Base-by-base conservation (phyloP, 768 basidiomycete species). In the Coprinopsis strossmayeri region DNA sequence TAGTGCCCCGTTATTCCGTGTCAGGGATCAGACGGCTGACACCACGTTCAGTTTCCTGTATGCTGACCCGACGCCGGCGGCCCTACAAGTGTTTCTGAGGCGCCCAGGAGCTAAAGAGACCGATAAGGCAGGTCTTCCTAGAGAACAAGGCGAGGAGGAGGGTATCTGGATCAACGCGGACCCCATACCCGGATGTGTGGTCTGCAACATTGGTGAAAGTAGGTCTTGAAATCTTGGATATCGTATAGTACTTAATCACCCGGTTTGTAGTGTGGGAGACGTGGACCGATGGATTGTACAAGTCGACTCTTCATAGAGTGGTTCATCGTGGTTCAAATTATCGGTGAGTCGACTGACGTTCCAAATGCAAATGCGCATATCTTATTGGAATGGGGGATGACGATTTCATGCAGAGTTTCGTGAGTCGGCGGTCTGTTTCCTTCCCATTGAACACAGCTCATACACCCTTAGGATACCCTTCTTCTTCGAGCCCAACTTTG, bases 161-260 rank as follows among this genome's bases (percentile, higher is more conserved):
- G 84, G 87, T 1, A 54, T 72, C 1, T 95, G 92, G 91, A 83
- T 94, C 45, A 77, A 79, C 41, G 91, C 89, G 0, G 83, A 92
- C 62, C 93, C 93, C 0, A 76, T 89, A 18, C 81, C 81, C 12
- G 85, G 82, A 7, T 89, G 87, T 54, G 70, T 95, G 5, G 88
- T 96, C 17, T 91, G 90, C 63, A 96, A 96, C 57, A 83, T 96
- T 34, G 92, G 92, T 20, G 87, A 91, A 71, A 95, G 91, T 88
- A 51, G 61, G 84, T 66, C n/a, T 15, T 25, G 12, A 4, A 9
- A 32, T 45, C 38, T 4, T 27, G 37, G 17, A 13, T 25, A 40
- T n/a, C 21, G 20, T 30, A 21, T 20, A 49, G 21, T 17, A 4
- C 23, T 26, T 18, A 24, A 23, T 32, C 41, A 13, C 21, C 12